phyloP scores from a whole-genome alignment of 2,329 filamentous ascomycete genomes.

The Leptographium radiaticola region DNA sequence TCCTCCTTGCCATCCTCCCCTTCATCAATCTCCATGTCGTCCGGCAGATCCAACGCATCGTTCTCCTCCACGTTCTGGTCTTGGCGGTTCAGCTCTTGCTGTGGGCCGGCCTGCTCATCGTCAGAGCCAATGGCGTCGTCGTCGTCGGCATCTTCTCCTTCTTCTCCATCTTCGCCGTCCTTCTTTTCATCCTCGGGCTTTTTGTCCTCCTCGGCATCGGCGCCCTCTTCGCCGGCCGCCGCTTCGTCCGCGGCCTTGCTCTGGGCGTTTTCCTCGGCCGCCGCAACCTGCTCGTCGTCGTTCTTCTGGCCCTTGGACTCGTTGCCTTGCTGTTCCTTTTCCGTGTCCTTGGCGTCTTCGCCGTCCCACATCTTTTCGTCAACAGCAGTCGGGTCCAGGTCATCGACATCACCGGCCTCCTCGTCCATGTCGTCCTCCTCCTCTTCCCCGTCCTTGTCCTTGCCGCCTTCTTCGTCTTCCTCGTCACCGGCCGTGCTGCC shows the following conservation, averaged over 20 bases:
- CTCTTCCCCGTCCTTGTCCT: conserved; percentile 45
- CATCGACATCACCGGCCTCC: conserved; percentile 81
- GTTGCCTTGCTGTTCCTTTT: conserved; percentile 70
- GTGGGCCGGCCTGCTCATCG: conserved; percentile 40
- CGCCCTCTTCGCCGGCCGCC: conserved; percentile 33
- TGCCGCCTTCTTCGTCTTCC: conserved; percentile 42
- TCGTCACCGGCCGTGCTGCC: conserved; percentile 51
- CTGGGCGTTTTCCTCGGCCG: conserved; percentile 47
- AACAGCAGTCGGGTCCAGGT: conserved; percentile 75
- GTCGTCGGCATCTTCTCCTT: conserved; percentile 33
- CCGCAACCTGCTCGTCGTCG: conserved; percentile 45
- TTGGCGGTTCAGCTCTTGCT: conserved; percentile 45
- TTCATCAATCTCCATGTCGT: conserved; percentile 77
- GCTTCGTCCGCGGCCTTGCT: conserved; percentile 51
- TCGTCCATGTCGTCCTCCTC: conserved; percentile 72
- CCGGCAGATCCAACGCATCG: conserved; percentile 69
- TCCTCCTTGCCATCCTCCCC: conserved; percentile 42
- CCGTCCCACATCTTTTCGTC: conserved; percentile 99
- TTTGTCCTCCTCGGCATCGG: conserved; percentile 43
- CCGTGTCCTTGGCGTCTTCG: conserved; percentile 62
- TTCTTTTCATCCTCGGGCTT: conserved; percentile 42
- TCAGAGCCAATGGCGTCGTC: conserved; percentile 51
- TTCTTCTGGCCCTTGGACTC: conserved; percentile 57
- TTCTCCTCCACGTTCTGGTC: conserved; percentile 71
- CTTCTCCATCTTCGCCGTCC: conserved; percentile 25